Percentiles rank a stretch among this genome's conserved stretches.
Conservation (phyloP, 331 rosid species). For the Cydonia oblonga region DNA sequence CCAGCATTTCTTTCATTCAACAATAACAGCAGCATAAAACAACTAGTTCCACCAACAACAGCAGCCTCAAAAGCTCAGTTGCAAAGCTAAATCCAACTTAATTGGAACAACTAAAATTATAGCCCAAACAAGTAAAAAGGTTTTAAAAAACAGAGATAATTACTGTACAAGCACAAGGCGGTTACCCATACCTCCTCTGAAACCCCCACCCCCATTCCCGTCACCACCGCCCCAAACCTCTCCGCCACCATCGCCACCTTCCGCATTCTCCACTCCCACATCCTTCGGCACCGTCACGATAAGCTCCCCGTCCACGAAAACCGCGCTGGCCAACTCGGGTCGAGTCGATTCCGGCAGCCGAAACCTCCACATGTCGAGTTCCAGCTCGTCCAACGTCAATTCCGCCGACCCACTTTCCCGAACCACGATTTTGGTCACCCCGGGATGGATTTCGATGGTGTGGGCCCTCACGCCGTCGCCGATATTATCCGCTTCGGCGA, state of each 20-base stretch:
- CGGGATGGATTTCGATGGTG: conserved; percentile 85
- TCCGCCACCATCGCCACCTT: conserved; percentile 21
- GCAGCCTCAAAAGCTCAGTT: background rate
- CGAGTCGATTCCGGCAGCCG: conserved; percentile 80
- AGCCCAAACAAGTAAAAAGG: conserved; percentile 18
- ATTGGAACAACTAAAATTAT: conserved; percentile 32
- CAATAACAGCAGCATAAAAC: conserved; percentile 9
- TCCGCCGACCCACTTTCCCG: conserved; percentile 56
- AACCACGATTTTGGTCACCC: conserved; percentile 82
- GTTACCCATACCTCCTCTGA: conserved; percentile 57
- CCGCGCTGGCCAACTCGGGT: conserved; percentile 92
- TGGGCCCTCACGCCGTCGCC: conserved; percentile 54
- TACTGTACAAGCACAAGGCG: conserved; percentile 94
- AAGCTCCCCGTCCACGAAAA: conserved; percentile 73
- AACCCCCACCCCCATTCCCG: conserved; percentile 29
- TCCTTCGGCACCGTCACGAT: conserved; percentile 89
- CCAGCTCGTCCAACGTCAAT: conserved; percentile 59
- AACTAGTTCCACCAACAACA: conserved; percentile 16
- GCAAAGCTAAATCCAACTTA: conserved; percentile 1
- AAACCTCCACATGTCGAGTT: conserved; percentile 93
- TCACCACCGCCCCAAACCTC: conserved; percentile 34
- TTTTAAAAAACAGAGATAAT: background rate
- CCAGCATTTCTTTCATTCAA: conserved; percentile 16
- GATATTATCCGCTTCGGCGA: conserved; percentile 52
- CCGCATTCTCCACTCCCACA: conserved; percentile 20